These are phyloP conservation scores for Macrophomina pseudophaseolina DNA, from an alignment of 2,329 filamentous ascomycete species.

Conservation along the genomic window DNA sequence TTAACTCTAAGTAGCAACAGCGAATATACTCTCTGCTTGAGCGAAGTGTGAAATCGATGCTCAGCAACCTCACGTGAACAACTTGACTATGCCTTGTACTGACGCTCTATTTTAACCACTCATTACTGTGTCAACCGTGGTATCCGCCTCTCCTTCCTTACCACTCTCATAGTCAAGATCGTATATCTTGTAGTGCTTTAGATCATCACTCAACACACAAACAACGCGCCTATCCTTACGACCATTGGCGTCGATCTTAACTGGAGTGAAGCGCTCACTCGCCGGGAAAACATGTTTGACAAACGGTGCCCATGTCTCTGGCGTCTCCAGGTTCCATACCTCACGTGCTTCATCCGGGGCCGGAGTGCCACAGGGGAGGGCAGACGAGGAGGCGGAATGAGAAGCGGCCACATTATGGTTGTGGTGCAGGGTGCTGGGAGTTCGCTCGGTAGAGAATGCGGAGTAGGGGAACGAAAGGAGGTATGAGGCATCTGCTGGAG, in stretches of 20 bases:
- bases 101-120: conserved; percentile 9
- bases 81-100: not conserved
- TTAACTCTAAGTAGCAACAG: conserved; percentile 18
- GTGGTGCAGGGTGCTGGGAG: conserved; percentile 23
- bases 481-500: conserved; percentile 26
- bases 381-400: not conserved
- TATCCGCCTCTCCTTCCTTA: conserved; percentile 24
- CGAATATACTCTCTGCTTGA: not conserved
- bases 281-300: conserved; percentile 55
- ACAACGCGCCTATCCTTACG: conserved; percentile 58
- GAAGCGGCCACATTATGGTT: not conserved
- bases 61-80: not conserved
- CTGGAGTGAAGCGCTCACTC: conserved; percentile 53
- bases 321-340: conserved; percentile 25
- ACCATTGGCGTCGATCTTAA: conserved; percentile 61
- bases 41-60: not conserved
- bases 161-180: conserved; percentile 52
- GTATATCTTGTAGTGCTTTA: conserved; percentile 60
- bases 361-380: conserved; percentile 13
- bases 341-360: not conserved
- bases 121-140: conserved; percentile 27
- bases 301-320: conserved; percentile 30
- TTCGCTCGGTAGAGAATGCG: conserved; percentile 15
- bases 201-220: conserved; percentile 60
- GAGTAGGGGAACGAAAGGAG: conserved; percentile 36